Evolutionary conservation across 2,329 filamentous ascomycete genomes (phyloP), one percentile per base, ranked within the genome.

Genomic region (Colletotrichum gloeosporioides): DNA sequence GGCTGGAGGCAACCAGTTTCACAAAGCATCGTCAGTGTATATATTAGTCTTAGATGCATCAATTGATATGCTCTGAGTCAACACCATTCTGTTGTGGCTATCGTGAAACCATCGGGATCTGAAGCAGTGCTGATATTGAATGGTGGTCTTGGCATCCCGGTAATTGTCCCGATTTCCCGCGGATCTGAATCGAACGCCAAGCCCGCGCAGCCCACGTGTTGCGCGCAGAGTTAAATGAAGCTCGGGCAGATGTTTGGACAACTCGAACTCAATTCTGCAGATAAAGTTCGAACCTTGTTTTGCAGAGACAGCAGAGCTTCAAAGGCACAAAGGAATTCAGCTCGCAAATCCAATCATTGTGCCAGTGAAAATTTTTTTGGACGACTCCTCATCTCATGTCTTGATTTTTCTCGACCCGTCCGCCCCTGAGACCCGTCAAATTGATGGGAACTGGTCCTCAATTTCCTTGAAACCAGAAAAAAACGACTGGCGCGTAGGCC

Each of bases 11-110:
- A 73, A 65, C 64, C 70, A 22, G 73, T 69, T 73, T 25, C 2
- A 73, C 22, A 49, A 61, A 76, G 59, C 73, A 73, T 69, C 29
- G 64, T 69, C 70, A 64, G 34, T 65, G 29, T 76, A 76, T 65
- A 73, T 69, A 73, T 36, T 29, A 34, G 39, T 61, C 18, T 61
- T 49, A 25, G 44, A 53, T 16, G 53, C 57, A 69, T 32, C 25
- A 76, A 73, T 22, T 31, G n/a, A 64, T 18, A 59, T 69, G 59
- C 31, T 39, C n/a, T 25, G 8, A 76, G 44, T 16, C 64, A 39
- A 68, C 8, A 12, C 0, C 8, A 8, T 29, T 5, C 2, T n/a
- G 0, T 61, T 22, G 12, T 4, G 29, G 10, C 65, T 8, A 15
- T 31, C 13, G 62, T 73, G 64, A 73, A 61, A 69, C 32, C 5